A percentile compares a stretch with the other conserved stretches of the same genome.
These are phyloP conservation scores for Macrolepiota dolichaula DNA, from an alignment of 768 basidiomycete species.

Conservation along the genomic window DNA sequence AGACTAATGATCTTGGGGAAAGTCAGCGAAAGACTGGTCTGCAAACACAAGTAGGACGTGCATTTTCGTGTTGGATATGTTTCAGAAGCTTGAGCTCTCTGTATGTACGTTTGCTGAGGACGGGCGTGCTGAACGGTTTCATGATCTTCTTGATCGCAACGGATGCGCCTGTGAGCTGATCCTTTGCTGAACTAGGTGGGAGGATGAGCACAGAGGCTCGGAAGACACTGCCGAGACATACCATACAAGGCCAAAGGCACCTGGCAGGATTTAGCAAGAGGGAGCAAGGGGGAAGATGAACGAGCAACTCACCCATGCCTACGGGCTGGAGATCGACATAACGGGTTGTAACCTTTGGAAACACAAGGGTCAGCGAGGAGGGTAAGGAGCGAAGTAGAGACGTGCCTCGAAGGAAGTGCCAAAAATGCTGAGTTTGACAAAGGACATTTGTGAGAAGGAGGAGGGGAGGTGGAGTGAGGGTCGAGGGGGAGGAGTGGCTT, in stretches of 20 bases:
- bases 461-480: constrained; percentile 16
- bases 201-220: constrained; percentile 8
- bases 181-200: constrained; percentile 76
- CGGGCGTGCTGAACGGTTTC: constrained; percentile 99
- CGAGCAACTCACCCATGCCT: constrained; percentile 81
- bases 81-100: constrained; percentile 97
- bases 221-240: constrained; percentile 31
- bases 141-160: constrained; percentile 99
- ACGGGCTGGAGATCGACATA: constrained; percentile 99
- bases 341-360: constrained; percentile 83
- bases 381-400: constrained; percentile 13
- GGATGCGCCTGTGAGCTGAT: constrained; percentile 89
- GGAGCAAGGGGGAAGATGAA: neutral
- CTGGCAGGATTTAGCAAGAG: constrained; percentile 35
- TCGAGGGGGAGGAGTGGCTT: constrained; percentile 17
- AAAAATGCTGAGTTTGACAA: constrained; percentile 98
- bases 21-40: neutral
- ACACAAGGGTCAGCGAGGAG: constrained; percentile 16
- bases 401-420: constrained; percentile 94
- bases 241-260: constrained; percentile 99
- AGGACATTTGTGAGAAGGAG: constrained; percentile 58
- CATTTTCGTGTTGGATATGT: constrained; percentile 98
- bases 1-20: constrained; percentile 87
- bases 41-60: constrained; percentile 30
- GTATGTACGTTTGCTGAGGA: constrained; percentile 97